phyloP scores from a whole-genome alignment of 129 eudicot genomes.

The Flaveria ramosissima region DNA sequence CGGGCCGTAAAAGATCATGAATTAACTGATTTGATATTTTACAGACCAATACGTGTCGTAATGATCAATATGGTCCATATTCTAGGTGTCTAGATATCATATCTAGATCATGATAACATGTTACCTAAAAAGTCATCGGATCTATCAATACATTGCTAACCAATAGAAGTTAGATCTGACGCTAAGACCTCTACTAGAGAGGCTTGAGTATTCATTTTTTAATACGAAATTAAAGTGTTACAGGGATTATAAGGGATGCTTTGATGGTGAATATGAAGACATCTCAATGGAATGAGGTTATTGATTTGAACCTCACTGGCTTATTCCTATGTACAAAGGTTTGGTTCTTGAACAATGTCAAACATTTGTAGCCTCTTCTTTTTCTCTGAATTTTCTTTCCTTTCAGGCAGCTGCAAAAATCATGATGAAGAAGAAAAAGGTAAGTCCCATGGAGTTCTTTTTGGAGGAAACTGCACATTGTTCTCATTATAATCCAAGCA shows the following conservation, averaged over 20 bases:
- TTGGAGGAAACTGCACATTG: too few species aligned
- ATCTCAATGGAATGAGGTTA: slow-evolving; percentile 75
- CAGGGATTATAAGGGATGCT: slow-evolving; percentile 62
- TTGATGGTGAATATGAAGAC: slow-evolving; percentile 61
- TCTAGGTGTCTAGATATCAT: too few species aligned
- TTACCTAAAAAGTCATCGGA: too few species aligned
- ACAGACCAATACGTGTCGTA: too few species aligned
- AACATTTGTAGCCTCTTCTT: neutral
- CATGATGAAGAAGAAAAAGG: slow-evolving; percentile 76
- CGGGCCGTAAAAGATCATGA: too few species aligned
- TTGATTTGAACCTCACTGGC: slow-evolving; percentile 73
- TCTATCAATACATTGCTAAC: too few species aligned
- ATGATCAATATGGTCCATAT: too few species aligned
- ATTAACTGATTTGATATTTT: too few species aligned
- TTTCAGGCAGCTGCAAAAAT: slow-evolving; percentile 71
- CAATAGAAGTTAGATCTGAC: too few species aligned
- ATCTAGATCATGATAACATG: too few species aligned
- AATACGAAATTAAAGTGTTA: neutral
- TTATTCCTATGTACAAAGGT: slow-evolving; percentile 77
- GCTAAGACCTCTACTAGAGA: neutral
- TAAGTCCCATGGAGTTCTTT: neutral
- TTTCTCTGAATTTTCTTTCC: neutral
- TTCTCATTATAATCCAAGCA: too few species aligned
- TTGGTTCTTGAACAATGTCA: neutral
- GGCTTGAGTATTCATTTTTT: too few species aligned